Base-by-base conservation (phyloP, 2,329 filamentous ascomycete genomes). In the Aspergillus fructus region DNA sequence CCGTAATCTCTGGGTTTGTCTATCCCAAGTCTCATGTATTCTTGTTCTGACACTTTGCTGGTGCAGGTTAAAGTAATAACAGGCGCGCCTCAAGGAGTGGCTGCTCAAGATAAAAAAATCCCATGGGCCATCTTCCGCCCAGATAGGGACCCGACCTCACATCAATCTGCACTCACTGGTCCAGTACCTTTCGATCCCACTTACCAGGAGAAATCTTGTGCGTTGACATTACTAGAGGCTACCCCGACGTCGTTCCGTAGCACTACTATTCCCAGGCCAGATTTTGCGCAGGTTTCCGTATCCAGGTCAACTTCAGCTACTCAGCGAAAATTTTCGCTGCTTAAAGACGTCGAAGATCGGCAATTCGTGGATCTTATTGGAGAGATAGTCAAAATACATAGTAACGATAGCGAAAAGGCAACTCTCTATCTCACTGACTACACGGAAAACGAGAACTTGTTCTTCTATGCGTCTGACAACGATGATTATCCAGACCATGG, bases 371-470 rank as follows among this genome's bases (percentile, higher is more conserved):
- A 96, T 68, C 69, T 96, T 1, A 77, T 90, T 17, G 91, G 84
- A 2, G 83, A 93, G 67, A 84, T 96, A 2, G 82, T 92, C 47
- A 86, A 82, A 62, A 76, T 81, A 0, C 84, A 78, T 62, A 67
- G 74, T 13, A 70, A 65, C 24, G 71, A 74, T 40, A 65, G 64
- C 46, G 79, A 82, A 24, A 82, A 74, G 56, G 74, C 83, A 12
- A 84, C 85, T 5, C 62, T 96, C 0, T 92, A 92, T 78, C 77
- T 96, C 17, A 89, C 90, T 0, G 93, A 97, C 72, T 96, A 93
- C 71, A 96, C 91, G 0, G 76, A 84, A 50, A 91, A 97, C 66
- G 67, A 78, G 0, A 59, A 67, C 1, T 86, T 97, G 57, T 87
- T 81, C 62, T 73, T 85, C 37, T 85, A 85, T 57, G 65, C 68